A percentile compares a stretch with the other conserved stretches of the same genome.
Conservation (phyloP, 768 basidiomycete genomes). For the Daedaleopsis sinensis region DNA sequence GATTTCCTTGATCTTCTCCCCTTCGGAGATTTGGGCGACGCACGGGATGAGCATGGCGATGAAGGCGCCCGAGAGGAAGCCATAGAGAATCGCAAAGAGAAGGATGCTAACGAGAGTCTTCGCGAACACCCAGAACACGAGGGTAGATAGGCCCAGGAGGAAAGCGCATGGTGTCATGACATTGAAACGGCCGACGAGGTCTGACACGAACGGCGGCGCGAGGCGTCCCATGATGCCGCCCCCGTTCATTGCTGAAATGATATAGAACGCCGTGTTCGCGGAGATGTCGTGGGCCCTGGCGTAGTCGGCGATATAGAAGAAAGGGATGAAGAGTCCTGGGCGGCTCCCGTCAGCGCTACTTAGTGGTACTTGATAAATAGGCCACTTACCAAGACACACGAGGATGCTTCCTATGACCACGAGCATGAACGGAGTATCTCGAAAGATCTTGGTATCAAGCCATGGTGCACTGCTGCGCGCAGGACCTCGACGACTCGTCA, state of each 20-base stretch:
- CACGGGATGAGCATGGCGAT: slow-evolving; percentile 69
- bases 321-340: slow-evolving; percentile 71
- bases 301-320: slow-evolving; percentile 72
- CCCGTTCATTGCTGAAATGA: slow-evolving; percentile 69
- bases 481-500: slow-evolving; percentile 37
- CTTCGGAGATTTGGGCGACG: slow-evolving; percentile 63
- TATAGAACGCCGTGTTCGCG: slow-evolving; percentile 47
- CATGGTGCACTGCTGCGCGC: slow-evolving; percentile 23
- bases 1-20: slow-evolving; percentile 50
- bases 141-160: slow-evolving; percentile 59
- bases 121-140: slow-evolving; percentile 59
- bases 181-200: slow-evolving; percentile 68
- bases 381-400: slow-evolving; percentile 56
- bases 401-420: slow-evolving; percentile 57
- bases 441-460: slow-evolving; percentile 34
- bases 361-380: background rate
- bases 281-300: slow-evolving; percentile 44
- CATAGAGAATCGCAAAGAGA: slow-evolving; percentile 58
- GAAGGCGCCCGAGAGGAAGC: slow-evolving; percentile 69
- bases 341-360: slow-evolving; percentile 13
- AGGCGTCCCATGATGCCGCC: slow-evolving; percentile 69
- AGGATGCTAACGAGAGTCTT: slow-evolving; percentile 43
- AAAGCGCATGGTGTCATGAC: slow-evolving; percentile 65
- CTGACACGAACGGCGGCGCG: slow-evolving; percentile 66
- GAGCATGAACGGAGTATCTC: slow-evolving; percentile 56